Base-by-base conservation (phyloP, 495 filamentous ascomycete genomes). In the Penicillium dipodomyicola region DNA sequence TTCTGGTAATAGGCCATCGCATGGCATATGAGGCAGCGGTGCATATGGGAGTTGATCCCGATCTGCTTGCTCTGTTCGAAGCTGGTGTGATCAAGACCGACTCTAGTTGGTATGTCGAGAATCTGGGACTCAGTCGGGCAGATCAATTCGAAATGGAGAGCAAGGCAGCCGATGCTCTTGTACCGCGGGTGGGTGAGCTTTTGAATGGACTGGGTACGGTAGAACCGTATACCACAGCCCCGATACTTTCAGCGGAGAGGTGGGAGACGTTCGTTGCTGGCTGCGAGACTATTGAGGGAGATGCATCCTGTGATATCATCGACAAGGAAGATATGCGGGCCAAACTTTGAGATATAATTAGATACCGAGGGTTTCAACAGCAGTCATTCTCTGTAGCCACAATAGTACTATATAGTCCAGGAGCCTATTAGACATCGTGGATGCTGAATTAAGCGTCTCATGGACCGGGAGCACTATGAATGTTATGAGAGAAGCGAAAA, bases 21-120 rank as follows among this genome's bases (percentile, higher is more conserved):
- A 73, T 73, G 69, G 70, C 65, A 0, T 71, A 69, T 22, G 71
- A 75, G 50, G 67, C 69, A 5, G 67, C 72, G 4, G 35, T 45
- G 3, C 57, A 65, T 17, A 50, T 46, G 14, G 52, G 47, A 15
- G 35, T 75, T 0, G 60, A 64, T 20, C 43, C 43, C 4, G 61
- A 62, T 15, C 44, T 73, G 2, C 35, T 73, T 3, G 40, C 32
- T 10, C 64, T 75, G 1, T 75, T 67, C 48, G 70, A 75, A 43
- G 60, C 63, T 0, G 63, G 48, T 15, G 66, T 62, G 33, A 47
- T 75, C n/a, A 43, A 47, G 32, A 41, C 29, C 1, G 10, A 33
- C 30, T 33, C 10, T 14, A 33, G 30, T 12, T 33, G 10, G 30
- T 33, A 10, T 0, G 29, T 30, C 9, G 29, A 30, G 29, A 10